Conservation (phyloP, 1,284 basidiomycete species). For the Trichosporon ovoides region DNA sequence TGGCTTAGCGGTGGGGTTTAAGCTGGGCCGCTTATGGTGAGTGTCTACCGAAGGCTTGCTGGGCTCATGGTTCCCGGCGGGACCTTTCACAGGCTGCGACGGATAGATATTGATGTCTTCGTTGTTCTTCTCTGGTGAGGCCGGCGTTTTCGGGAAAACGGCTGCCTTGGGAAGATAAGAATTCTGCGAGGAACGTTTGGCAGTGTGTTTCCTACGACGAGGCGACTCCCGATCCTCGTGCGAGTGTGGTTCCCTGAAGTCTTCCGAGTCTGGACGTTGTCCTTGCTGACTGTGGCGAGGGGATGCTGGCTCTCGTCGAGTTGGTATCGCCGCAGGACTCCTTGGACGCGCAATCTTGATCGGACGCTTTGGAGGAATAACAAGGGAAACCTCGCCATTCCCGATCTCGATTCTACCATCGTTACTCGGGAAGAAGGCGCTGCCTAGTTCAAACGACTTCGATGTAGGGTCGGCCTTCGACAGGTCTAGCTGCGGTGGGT, state of each 20-base stretch:
- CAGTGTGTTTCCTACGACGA: constrained; percentile 11
- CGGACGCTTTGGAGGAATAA: neutral
- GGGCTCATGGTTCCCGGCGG: neutral
- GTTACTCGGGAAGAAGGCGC: constrained; percentile 4
- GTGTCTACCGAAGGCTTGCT: neutral
- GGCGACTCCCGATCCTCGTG: constrained; percentile 6
- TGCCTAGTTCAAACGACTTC: constrained; percentile 5
- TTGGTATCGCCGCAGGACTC: neutral
- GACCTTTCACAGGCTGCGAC: constrained; percentile 11
- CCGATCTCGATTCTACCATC: neutral
- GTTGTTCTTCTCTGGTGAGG: constrained; percentile 7
- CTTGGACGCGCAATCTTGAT: neutral
- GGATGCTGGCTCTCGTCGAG: neutral
- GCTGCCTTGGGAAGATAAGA: constrained; percentile 13
- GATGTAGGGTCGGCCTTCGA: constrained; percentile 7
- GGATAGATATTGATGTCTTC: constrained; percentile 11
- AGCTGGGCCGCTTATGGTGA: neutral
- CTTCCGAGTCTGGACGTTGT: neutral
- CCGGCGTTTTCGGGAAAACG: constrained; percentile 3
- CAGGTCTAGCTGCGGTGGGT: constrained; percentile 9
- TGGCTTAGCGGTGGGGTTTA: constrained; percentile 12
- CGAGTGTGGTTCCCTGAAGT: neutral
- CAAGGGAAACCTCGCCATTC: neutral
- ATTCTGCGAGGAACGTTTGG: constrained; percentile 21
- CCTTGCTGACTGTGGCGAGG: neutral